These are phyloP conservation scores for Arthroderma sp. DNA, from an alignment of 2,329 filamentous ascomycete genomes.

Conservation along the genomic window DNA sequence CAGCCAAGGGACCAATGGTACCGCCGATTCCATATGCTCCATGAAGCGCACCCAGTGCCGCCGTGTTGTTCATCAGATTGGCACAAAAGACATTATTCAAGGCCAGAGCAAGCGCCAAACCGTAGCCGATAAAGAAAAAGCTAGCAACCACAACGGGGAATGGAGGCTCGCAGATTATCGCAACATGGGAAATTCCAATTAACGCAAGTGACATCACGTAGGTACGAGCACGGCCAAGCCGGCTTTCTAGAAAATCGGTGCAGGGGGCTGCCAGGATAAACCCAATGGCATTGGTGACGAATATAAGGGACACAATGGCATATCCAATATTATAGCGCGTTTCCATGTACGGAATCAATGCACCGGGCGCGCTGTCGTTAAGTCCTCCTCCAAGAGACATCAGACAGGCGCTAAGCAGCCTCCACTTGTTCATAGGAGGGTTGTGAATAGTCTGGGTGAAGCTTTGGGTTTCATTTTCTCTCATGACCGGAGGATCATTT, in stretches of 20 bases:
- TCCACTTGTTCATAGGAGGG: constrained; percentile 47
- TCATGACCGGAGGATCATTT: constrained; percentile 13
- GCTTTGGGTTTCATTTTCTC: constrained; percentile 12
- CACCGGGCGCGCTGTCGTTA: constrained; percentile 63
- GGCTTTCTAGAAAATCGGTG: constrained; percentile 49
- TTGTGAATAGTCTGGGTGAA: constrained; percentile 15
- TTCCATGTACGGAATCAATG: constrained; percentile 71
- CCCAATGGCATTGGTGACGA: constrained; percentile 62
- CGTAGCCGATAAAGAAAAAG: constrained; percentile 54
- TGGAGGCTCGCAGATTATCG: constrained; percentile 54
- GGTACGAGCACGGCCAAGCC: constrained; percentile 52
- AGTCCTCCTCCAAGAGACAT: constrained; percentile 57
- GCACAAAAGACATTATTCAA: constrained; percentile 45
- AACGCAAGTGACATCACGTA: constrained; percentile 47
- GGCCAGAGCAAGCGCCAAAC: constrained; percentile 38
- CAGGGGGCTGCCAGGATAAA: constrained; percentile 61
- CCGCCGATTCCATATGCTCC: constrained; percentile 46
- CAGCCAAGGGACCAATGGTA: constrained; percentile 54
- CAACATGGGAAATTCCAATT: constrained; percentile 48
- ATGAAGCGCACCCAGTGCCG: constrained; percentile 30
- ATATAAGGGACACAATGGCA: constrained; percentile 66
- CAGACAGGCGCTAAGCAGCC: constrained; percentile 51
- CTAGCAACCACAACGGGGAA: constrained; percentile 53
- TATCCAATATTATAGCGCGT: constrained; percentile 63
- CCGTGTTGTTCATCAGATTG: constrained; percentile 39